Base-by-base conservation (phyloP, 306 rosid species). In the Cajanus cajan region DNA sequence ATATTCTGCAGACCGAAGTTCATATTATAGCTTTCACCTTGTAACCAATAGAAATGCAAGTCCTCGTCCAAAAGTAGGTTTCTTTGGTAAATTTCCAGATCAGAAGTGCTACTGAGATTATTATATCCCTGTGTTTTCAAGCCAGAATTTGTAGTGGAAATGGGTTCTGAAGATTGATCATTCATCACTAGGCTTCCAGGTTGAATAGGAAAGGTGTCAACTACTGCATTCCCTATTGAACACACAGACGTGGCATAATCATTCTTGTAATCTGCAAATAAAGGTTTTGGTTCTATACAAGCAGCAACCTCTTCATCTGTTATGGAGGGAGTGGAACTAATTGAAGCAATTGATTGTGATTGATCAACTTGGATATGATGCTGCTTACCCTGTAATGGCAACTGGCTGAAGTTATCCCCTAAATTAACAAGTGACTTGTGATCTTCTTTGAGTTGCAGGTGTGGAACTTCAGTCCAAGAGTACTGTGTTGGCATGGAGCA, bases 41-140 rank as follows among this genome's bases (percentile, higher is more conserved):
- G 88, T 55, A 81, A 73, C 89, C 85, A 88, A 79, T 55, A 74
- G 41, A 85, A 63, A 41, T 83, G 93, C 73, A 90, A 74, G 78
- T 88, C 97, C 25, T 92, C 91, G 1, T 91, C 94, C 84, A 86
- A 58, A 76, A 61, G 80, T 73, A 80, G 77, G 89, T 77, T 88
- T 54, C 86, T 84, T 48, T 81, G 94, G 82, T 75, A 62, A 57
- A 83, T 71, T 24, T 89, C 93, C 15, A 85, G 14, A 75, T 89
- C 94, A 69, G 89, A 50, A 75, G 82, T 70, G 91, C 68, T n/a
- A 81, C 83, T 78, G 47, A 77, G 77, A 78, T 83, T 81, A 78
- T 83, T 81, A 66, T 82, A 78, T 68, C 79, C 87, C 82, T 80
- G 97, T 61, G 88, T 71, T 80, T 87, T 90, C 87, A 85, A 68